Evolutionary conservation across 352 stramenopile genomes (phyloP).

Genomic region (Phytophthora multivora): DNA sequence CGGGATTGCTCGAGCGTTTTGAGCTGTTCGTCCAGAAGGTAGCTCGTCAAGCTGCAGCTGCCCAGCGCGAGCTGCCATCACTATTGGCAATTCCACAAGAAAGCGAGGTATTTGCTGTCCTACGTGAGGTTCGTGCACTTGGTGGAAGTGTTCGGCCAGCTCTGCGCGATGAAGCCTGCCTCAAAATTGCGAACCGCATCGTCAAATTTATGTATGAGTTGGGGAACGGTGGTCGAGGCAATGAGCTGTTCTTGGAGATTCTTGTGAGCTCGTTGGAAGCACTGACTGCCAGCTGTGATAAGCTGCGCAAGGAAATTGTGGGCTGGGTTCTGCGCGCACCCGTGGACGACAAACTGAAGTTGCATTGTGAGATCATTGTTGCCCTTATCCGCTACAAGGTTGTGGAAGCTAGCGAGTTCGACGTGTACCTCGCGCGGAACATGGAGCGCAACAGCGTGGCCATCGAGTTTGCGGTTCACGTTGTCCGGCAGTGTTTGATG

Average conservation of each 20-base stretch:
- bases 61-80: conserved; percentile 80
- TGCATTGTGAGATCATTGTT: conserved; percentile 96
- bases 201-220: conserved; percentile 98
- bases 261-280: conserved; percentile 95
- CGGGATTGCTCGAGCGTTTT: conserved; percentile 85
- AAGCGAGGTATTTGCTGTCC: conserved; percentile 84
- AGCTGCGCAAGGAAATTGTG: conserved; percentile 94
- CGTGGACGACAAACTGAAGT: conserved; percentile 94
- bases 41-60: conserved; percentile 68
- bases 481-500: conserved; percentile 92
- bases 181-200: conserved; percentile 96
- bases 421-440: conserved; percentile 94
- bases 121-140: conserved; percentile 80
- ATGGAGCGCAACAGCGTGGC: conserved; percentile 95
- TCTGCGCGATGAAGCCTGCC: conserved; percentile 89
- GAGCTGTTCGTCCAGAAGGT: conserved; percentile 90
- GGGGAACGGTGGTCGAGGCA: conserved; percentile 76
- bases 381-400: conserved; percentile 95
- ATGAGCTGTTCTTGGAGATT: conserved; percentile 95
- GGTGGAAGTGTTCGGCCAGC: conserved; percentile 75
- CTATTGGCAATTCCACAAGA: conserved; percentile 70
- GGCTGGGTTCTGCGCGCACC: conserved; percentile 94
- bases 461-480: conserved; percentile 96
- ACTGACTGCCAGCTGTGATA: conserved; percentile 91
- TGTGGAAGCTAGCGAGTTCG: conserved; percentile 92